These are phyloP conservation scores for Aspergillus sp. DNA, from an alignment of 2,329 filamentous ascomycete genomes.

Conservation along the genomic window DNA sequence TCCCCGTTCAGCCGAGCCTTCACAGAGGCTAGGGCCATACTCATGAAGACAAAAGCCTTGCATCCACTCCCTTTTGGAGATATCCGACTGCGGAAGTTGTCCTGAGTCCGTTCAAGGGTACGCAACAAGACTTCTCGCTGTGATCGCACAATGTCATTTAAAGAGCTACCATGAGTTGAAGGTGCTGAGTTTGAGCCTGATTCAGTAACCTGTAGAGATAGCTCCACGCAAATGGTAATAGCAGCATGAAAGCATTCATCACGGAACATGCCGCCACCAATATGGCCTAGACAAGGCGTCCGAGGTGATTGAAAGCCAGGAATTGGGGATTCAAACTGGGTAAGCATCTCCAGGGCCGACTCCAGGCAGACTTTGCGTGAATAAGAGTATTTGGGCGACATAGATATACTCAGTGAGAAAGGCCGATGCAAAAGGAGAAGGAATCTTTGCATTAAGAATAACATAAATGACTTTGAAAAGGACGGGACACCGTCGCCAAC, in stretches of 20 bases:
- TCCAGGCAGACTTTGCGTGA: slow-evolving; percentile 40
- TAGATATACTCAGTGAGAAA: slow-evolving; percentile 34
- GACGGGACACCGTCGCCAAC: slow-evolving; percentile 19
- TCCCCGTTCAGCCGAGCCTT: slow-evolving; percentile 33
- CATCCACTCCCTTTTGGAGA: slow-evolving; percentile 25
- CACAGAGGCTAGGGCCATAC: slow-evolving; percentile 29
- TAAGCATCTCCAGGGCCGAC: slow-evolving; percentile 35
- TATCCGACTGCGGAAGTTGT: slow-evolving; percentile 30
- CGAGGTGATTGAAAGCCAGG: slow-evolving; percentile 17
- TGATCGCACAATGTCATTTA: slow-evolving; percentile 32
- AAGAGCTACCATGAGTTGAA: slow-evolving; percentile 12
- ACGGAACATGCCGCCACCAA: slow-evolving; percentile 37
- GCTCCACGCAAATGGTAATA: slow-evolving; percentile 33
- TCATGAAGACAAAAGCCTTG: slow-evolving; percentile 32
- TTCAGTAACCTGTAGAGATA: slow-evolving; percentile 31
- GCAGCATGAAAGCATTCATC: slow-evolving; percentile 35
- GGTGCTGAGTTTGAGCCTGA: slow-evolving; percentile 9
- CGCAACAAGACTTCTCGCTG: slow-evolving; percentile 31
- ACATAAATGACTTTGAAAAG: slow-evolving; percentile 43
- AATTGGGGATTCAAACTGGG: slow-evolving; percentile 25
- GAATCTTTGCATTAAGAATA: slow-evolving; percentile 56
- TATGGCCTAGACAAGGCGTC: slow-evolving; percentile 28
- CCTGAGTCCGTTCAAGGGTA: slow-evolving; percentile 28
- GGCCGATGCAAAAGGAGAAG: slow-evolving; percentile 55
- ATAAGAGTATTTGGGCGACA: slow-evolving; percentile 36